phyloP scores from a whole-genome alignment of 129 eudicot species.

The Pittosporum tobira region DNA sequence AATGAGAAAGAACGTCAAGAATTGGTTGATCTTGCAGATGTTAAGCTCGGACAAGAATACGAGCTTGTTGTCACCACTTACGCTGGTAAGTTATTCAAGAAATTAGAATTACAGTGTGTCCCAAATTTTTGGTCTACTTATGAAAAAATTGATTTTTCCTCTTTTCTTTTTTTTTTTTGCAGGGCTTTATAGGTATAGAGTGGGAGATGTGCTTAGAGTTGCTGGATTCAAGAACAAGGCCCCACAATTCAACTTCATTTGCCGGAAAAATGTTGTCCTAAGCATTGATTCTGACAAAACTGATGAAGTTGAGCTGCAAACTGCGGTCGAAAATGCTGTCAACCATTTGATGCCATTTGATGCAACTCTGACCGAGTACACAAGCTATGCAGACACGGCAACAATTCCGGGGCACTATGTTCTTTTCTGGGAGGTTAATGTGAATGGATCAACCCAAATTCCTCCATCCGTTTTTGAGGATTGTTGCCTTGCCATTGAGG shows the following conservation, averaged over 20 bases:
- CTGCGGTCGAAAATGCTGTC: conserved; percentile 47
- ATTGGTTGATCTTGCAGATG: conserved; percentile 57
- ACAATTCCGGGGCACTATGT: conserved; percentile 73
- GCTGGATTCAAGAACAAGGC: conserved; percentile 76
- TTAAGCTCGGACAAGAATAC: conserved; percentile 64
- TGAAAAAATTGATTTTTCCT: no score
- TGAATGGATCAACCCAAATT: conserved; percentile 31
- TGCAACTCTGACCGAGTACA: conserved; percentile 49
- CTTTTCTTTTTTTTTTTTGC: neutral
- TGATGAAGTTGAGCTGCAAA: conserved; percentile 68
- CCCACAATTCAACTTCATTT: conserved; percentile 63
- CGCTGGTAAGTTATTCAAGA: conserved; percentile 30
- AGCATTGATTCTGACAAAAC: conserved; percentile 77
- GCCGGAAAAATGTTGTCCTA: conserved; percentile 62
- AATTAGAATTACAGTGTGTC: no score
- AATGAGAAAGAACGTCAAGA: conserved; percentile 52
- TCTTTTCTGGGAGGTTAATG: conserved; percentile 56
- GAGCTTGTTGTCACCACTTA: conserved; percentile 83
- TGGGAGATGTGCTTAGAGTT: conserved; percentile 66
- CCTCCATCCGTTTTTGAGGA: conserved; percentile 65
- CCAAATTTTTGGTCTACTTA: no score
- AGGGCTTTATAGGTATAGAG: conserved; percentile 72
- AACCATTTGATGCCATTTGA: conserved; percentile 52
- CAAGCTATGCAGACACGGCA: conserved; percentile 61
- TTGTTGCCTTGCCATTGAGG: conserved; percentile 58